Percentiles rank a stretch among this genome's conserved stretches.
These are phyloP conservation scores for Amanita brunnescens DNA, from an alignment of 768 basidiomycete genomes.

Conservation along the genomic window DNA sequence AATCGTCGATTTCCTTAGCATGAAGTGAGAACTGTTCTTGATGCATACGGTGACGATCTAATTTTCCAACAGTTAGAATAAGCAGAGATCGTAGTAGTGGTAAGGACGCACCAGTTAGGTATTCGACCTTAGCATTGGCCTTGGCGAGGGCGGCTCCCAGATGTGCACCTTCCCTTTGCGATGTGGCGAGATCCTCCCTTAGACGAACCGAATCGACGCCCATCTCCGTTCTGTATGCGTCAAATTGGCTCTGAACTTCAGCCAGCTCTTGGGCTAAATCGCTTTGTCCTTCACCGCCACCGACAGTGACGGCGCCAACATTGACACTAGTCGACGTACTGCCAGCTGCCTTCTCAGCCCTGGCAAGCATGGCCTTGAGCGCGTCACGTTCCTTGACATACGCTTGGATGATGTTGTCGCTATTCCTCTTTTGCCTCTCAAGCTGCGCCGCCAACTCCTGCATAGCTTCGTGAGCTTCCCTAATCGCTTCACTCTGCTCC, in stretches of 20 bases:
- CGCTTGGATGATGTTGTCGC: slow-evolving; percentile 64
- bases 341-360: slow-evolving; percentile 32
- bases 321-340: slow-evolving; percentile 13
- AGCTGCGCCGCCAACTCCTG: slow-evolving; percentile 69
- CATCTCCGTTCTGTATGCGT: slow-evolving; percentile 73
- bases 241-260: slow-evolving; percentile 73
- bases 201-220: slow-evolving; percentile 64
- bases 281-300: slow-evolving; percentile 9
- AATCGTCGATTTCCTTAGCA: slow-evolving; percentile 54
- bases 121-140: slow-evolving; percentile 75
- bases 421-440: slow-evolving; percentile 65
- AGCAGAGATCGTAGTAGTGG: neutral
- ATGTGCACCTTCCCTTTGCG: slow-evolving; percentile 62
- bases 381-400: slow-evolving; percentile 86
- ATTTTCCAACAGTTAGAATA: neutral
- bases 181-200: slow-evolving; percentile 55
- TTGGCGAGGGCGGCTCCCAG: slow-evolving; percentile 67
- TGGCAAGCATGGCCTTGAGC: slow-evolving; percentile 62
- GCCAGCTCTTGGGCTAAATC: slow-evolving; percentile 54
- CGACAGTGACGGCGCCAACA: slow-evolving; percentile 9
- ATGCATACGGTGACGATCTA: slow-evolving; percentile 63
- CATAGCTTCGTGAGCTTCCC: slow-evolving; percentile 85
- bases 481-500: slow-evolving; percentile 73
- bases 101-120: slow-evolving; percentile 52
- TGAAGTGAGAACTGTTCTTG: slow-evolving; percentile 62